Conservation (phyloP, 441 rosid genomes). For the Viola pubescens region DNA sequence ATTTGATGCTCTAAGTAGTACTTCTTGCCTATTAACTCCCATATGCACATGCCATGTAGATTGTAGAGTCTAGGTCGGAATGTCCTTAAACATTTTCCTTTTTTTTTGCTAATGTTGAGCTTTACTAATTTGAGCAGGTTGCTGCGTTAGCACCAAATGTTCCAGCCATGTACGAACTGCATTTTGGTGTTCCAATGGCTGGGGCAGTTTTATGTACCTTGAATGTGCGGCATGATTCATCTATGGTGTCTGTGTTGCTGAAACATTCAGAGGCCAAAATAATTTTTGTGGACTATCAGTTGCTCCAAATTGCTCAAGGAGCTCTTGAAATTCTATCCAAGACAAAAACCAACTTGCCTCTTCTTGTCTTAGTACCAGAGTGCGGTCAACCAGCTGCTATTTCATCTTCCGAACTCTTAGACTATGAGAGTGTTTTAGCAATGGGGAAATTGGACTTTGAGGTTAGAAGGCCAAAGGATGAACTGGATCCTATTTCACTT, state of each 20-base stretch:
- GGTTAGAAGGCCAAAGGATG: slow-evolving; percentile 35
- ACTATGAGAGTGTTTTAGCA: slow-evolving; percentile 41
- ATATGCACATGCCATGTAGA: too few species aligned
- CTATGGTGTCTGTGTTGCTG: slow-evolving; percentile 41
- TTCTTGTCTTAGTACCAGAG: slow-evolving; percentile 38
- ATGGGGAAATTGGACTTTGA: slow-evolving; percentile 35
- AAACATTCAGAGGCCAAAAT: slow-evolving; percentile 43
- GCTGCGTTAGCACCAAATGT: slow-evolving; percentile 61
- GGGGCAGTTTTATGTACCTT: slow-evolving; percentile 64
- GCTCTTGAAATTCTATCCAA: slow-evolving; percentile 46
- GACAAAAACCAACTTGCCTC: slow-evolving; percentile 25
- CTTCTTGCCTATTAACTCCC: neutral
- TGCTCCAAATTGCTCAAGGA: slow-evolving; percentile 33
- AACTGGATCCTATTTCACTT: slow-evolving; percentile 73
- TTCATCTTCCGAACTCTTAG: slow-evolving; percentile 16
- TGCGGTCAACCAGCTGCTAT: slow-evolving; percentile 15
- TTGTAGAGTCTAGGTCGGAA: too few species aligned
- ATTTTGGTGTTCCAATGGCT: slow-evolving; percentile 78
- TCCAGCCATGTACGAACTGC: slow-evolving; percentile 68
- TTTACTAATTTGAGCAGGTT: slow-evolving; percentile 34
- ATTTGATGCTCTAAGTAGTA: neutral
- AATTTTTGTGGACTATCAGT: slow-evolving; percentile 46
- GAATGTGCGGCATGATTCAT: slow-evolving; percentile 43
- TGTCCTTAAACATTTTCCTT: too few species aligned
- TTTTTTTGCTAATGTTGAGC: neutral